A percentile compares a stretch with the other conserved stretches of the same genome.
These are phyloP conservation scores for Hymenoscyphus salicellus DNA, from an alignment of 2,329 filamentous ascomycete species.

Conservation along the genomic window DNA sequence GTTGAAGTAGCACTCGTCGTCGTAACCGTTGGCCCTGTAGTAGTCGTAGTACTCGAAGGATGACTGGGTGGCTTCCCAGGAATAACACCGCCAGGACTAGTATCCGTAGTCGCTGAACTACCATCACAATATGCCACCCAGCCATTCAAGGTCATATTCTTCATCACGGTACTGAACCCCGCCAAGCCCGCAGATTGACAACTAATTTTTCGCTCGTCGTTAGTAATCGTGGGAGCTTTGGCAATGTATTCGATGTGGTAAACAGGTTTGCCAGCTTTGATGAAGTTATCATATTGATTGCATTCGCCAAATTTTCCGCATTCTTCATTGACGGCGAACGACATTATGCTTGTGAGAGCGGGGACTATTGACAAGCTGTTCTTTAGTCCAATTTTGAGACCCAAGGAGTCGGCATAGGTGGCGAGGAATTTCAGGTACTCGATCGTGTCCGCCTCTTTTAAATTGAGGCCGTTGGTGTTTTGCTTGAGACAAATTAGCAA, in stretches of 20 bases:
- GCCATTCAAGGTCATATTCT: slow-evolving; percentile 12
- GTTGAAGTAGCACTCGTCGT: neutral
- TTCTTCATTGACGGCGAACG: slow-evolving; percentile 69
- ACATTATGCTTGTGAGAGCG: slow-evolving; percentile 46
- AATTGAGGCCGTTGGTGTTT: slow-evolving; percentile 46
- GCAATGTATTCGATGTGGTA: slow-evolving; percentile 70
- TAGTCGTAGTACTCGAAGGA: slow-evolving; percentile 1
- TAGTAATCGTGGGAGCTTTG: slow-evolving; percentile 2
- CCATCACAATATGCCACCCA: slow-evolving; percentile 23
- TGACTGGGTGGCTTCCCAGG: slow-evolving; percentile 7
- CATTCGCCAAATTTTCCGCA: slow-evolving; percentile 62
- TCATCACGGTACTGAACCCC: slow-evolving; percentile 15
- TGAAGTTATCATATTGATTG: slow-evolving; percentile 54
- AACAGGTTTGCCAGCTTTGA: slow-evolving; percentile 60
- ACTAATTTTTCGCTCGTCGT: neutral
- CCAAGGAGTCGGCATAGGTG: slow-evolving; percentile 48
- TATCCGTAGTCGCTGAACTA: slow-evolving; percentile 13
- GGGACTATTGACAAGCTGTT: slow-evolving; percentile 61
- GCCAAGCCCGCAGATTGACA: slow-evolving; percentile 3
- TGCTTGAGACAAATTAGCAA: slow-evolving; percentile 36
- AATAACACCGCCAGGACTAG: slow-evolving; percentile 15
- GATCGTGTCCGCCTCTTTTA: slow-evolving; percentile 56
- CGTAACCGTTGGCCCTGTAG: neutral
- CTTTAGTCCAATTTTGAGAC: slow-evolving; percentile 64
- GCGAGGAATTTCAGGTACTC: slow-evolving; percentile 61